Evolutionary conservation across 768 basidiomycete genomes (phyloP).

Genomic region (Russula abietina): DNA sequence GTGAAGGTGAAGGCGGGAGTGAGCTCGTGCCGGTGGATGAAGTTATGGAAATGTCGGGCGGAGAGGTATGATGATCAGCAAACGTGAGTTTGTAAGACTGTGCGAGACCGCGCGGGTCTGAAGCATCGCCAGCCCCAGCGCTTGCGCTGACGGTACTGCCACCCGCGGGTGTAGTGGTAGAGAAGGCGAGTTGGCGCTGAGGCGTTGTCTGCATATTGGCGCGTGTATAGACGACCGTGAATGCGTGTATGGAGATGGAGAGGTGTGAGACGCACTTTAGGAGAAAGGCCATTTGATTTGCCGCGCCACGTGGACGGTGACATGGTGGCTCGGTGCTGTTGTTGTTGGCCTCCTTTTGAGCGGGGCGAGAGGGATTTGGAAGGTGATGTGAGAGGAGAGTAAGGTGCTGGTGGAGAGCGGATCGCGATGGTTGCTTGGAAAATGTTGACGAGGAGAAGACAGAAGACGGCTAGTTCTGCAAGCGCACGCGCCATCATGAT

Average conservation of each 20-base stretch:
- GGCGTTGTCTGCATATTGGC: conserved; percentile 18
- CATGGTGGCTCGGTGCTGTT: background rate
- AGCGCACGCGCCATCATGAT: background rate
- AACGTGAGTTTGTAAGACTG: conserved; percentile 23
- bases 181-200: conserved; percentile 25
- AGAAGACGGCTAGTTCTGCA: conserved; percentile 13
- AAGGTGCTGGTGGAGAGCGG: conserved; percentile 15
- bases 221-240: background rate
- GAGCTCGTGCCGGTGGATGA: conserved; percentile 20
- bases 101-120: conserved; percentile 24
- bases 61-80: background rate
- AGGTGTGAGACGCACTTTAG: conserved; percentile 12
- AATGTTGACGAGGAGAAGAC: conserved; percentile 19
- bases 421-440: conserved; percentile 18
- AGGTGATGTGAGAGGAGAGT: conserved; percentile 19
- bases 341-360: background rate
- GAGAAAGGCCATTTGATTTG: conserved; percentile 11
- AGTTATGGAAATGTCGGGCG: conserved; percentile 18
- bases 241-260: background rate
- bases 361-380: conserved; percentile 6
- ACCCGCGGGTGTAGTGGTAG: conserved; percentile 12
- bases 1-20: conserved; percentile 23
- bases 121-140: background rate
- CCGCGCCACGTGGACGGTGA: conserved; percentile 15
- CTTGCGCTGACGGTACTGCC: background rate